phyloP scores from a whole-genome alignment of 1,139 yeast genomes.

The Suhomyces panamericanus region DNA sequence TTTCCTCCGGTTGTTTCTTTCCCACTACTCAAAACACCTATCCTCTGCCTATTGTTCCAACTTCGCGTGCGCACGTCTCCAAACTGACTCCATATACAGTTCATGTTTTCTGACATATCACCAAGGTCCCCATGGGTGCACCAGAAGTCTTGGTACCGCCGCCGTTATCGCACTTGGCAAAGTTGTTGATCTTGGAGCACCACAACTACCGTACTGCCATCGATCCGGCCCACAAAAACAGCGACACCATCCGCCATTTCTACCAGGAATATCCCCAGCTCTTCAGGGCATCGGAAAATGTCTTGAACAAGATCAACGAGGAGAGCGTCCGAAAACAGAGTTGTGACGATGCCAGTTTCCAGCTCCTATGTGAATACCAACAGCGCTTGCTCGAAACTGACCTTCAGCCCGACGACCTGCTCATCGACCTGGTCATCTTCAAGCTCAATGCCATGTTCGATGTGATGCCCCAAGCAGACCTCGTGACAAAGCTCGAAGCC shows the following conservation, averaged over 20 bases:
- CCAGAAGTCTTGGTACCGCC: background rate
- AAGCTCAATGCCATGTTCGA: conserved; percentile 1
- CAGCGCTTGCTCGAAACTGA: background rate
- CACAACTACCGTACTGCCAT: conserved; percentile 9
- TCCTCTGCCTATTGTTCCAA: too few relatives aligned
- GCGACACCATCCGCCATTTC: conserved; percentile 6
- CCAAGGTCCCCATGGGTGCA: background rate
- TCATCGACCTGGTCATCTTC: background rate
- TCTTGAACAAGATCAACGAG: conserved; percentile 7
- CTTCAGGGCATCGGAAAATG: conserved; percentile 2
- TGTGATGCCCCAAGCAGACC: background rate
- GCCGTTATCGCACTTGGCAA: background rate
- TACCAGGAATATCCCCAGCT: conserved; percentile 1
- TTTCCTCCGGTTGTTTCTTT: too few relatives aligned
- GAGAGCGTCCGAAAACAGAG: conserved; percentile 7
- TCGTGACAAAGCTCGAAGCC: background rate
- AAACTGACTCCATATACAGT: too few relatives aligned
- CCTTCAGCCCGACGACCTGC: background rate
- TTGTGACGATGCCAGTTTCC: background rate
- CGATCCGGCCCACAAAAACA: conserved; percentile 6
- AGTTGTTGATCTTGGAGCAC: conserved; percentile 9
- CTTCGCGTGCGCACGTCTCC: too few relatives aligned
- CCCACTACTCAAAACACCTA: too few relatives aligned
- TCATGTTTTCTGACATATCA: too few relatives aligned
- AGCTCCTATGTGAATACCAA: background rate